Evolutionary conservation across 164 flowering plant genomes (phyloP).

Genomic region (Macadamia integrifolia): DNA sequence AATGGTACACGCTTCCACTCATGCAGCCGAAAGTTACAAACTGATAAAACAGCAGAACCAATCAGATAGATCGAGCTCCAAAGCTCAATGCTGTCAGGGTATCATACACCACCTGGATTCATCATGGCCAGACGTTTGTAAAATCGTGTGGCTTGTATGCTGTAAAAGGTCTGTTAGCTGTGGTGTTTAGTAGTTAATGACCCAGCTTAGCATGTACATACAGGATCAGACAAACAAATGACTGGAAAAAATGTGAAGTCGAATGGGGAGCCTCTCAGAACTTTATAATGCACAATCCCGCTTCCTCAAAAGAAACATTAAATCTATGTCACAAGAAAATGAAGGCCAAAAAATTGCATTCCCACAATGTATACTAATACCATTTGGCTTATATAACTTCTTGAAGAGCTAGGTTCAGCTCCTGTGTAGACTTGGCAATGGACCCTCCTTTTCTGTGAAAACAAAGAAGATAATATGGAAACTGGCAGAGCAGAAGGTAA

Average conservation of each 20-base stretch:
- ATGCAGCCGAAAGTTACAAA: slow-evolving; percentile 10
- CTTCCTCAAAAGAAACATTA: slow-evolving; percentile 2
- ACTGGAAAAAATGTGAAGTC: not conserved
- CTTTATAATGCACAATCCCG: slow-evolving; percentile 1
- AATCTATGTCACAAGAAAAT: slow-evolving; percentile 5
- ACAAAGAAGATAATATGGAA: not conserved
- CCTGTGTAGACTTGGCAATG: slow-evolving; percentile 71
- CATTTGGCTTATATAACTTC: slow-evolving; percentile 35
- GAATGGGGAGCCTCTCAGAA: not conserved
- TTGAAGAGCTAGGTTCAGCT: slow-evolving; percentile 56
- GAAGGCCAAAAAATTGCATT: slow-evolving; percentile 13
- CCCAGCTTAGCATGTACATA: slow-evolving; percentile 16
- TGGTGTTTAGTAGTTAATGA: slow-evolving; percentile 7
- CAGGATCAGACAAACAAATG: slow-evolving; percentile 5
- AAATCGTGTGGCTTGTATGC: not conserved
- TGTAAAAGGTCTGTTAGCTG: slow-evolving; percentile 2
- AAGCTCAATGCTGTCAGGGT: slow-evolving; percentile 1
- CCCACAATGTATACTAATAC: not conserved
- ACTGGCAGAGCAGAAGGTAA: not conserved
- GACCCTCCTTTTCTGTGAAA: slow-evolving; percentile 73
- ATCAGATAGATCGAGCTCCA: not conserved
- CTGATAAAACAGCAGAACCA: not conserved
- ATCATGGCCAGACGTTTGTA: slow-evolving; percentile 1
- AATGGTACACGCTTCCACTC: slow-evolving; percentile 13
- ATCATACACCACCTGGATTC: not conserved